Percentiles rank a stretch among this genome's conserved stretches.
Evolutionary conservation across 2,329 filamentous ascomycete species (phyloP).

Genomic region (Zelopaecilomyces penicillatus): DNA sequence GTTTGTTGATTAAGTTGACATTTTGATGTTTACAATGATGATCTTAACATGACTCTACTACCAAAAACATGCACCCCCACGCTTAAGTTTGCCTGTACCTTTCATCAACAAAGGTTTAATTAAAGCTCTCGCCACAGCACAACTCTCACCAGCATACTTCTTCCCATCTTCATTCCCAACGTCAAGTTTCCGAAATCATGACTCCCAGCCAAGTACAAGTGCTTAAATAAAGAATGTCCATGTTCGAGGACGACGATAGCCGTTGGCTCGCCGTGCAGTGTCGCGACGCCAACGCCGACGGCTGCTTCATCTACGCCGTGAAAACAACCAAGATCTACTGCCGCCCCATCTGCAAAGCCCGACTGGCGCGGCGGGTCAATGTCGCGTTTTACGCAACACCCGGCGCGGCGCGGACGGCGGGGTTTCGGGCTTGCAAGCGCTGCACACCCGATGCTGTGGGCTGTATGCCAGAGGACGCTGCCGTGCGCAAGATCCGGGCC

Average conservation of each 20-base stretch:
- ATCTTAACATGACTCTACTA: too few relatives aligned
- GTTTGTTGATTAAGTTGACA: too few relatives aligned
- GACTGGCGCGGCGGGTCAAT: slow-evolving; percentile 53
- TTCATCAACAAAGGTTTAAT: too few relatives aligned
- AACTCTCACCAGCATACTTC: too few relatives aligned
- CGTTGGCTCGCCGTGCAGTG: slow-evolving; percentile 29
- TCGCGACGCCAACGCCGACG: slow-evolving; percentile 28
- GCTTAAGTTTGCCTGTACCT: too few relatives aligned
- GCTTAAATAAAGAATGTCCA: neutral
- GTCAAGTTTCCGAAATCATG: too few relatives aligned
- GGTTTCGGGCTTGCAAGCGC: slow-evolving; percentile 50
- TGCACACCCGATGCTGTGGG: slow-evolving; percentile 38
- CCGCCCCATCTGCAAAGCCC: slow-evolving; percentile 51
- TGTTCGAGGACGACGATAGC: slow-evolving; percentile 22
- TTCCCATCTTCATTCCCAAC: too few relatives aligned
- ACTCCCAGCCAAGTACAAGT: too few relatives aligned
- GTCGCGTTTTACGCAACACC: slow-evolving; percentile 44
- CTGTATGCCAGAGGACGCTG: slow-evolving; percentile 34
- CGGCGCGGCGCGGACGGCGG: slow-evolving; percentile 34
- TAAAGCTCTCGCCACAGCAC: too few relatives aligned
- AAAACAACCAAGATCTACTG: slow-evolving; percentile 46
- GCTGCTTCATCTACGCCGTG: slow-evolving; percentile 35
- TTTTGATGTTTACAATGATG: too few relatives aligned
- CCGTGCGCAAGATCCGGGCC: slow-evolving; percentile 31
- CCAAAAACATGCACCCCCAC: too few relatives aligned